Conservation (phyloP, 495 filamentous ascomycete species). For the Durotheca rogersii region DNA sequence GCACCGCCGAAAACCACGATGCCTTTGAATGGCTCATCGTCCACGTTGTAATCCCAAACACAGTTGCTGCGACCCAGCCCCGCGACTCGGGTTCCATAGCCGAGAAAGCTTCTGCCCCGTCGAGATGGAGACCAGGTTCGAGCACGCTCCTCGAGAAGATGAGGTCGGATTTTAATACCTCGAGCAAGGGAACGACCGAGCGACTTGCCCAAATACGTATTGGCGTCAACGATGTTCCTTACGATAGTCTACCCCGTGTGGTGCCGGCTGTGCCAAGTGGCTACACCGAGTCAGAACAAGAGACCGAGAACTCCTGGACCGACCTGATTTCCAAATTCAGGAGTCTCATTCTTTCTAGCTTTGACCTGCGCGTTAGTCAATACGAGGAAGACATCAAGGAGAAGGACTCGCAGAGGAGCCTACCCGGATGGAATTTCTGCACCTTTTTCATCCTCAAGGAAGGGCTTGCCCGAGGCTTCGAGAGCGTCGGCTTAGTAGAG, state of each 20-base stretch:
- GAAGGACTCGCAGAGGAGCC: constrained; percentile 79
- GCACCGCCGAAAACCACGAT: constrained; percentile 74
- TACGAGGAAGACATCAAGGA: constrained; percentile 98
- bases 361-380: constrained; percentile 85
- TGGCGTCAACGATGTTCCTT: constrained; percentile 60
- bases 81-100: constrained; percentile 48
- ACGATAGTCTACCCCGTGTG: constrained; percentile 55
- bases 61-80: constrained; percentile 69
- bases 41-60: constrained; percentile 83
- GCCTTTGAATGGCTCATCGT: constrained; percentile 96
- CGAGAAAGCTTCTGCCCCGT: constrained; percentile 46
- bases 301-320: constrained; percentile 70
- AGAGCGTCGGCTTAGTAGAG: constrained; percentile 93
- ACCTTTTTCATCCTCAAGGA: constrained; percentile 98
- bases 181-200: constrained; percentile 74
- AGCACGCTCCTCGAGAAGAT: constrained; percentile 87
- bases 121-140: constrained; percentile 77
- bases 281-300: constrained; percentile 64
- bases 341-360: constrained; percentile 80
- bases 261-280: constrained; percentile 58
- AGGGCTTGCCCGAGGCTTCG: constrained; percentile 87
- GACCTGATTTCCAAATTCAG: constrained; percentile 88
- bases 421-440: constrained; percentile 99
- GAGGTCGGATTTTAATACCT: constrained; percentile 85
- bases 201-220: constrained; percentile 84